These are phyloP conservation scores for Septoria linicola DNA, from an alignment of 2,329 filamentous ascomycete genomes.

Conservation along the genomic window DNA sequence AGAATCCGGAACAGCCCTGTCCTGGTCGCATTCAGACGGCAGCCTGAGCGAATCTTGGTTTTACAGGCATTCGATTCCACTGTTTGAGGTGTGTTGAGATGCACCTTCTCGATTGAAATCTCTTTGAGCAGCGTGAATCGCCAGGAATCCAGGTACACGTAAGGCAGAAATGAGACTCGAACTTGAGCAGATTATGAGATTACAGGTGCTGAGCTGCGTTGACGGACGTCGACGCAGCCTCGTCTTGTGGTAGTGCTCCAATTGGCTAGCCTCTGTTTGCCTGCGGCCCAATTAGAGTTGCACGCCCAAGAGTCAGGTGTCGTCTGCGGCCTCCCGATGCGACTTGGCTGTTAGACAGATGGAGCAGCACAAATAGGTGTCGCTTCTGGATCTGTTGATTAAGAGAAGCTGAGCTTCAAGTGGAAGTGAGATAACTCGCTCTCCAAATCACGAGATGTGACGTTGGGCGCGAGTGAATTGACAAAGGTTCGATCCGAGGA, in stretches of 20 bases:
- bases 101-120: constrained; percentile 1
- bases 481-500: constrained; percentile 1
- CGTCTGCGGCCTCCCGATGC: neutral
- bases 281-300: constrained; percentile 14
- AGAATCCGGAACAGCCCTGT: neutral
- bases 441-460: constrained; percentile 6
- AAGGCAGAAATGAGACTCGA: neutral
- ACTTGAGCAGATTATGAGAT: neutral
- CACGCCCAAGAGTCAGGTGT: constrained; percentile 8
- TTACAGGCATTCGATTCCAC: constrained; percentile 4
- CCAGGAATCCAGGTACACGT: constrained; percentile 5
- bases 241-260: constrained; percentile 6
- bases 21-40: constrained; percentile 6
- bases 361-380: neutral
- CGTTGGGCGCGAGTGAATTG: neutral
- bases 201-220: too few species aligned
- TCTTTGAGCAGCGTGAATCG: neutral
- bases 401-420: neutral
- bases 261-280: constrained; percentile 15
- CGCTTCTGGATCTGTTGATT: neutral
- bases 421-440: neutral
- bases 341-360: neutral
- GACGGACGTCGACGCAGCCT: constrained; percentile 1
- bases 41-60: constrained; percentile 9
- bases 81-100: neutral